Evolutionary conservation across 164 flowering plant genomes (phyloP), one percentile per base, ranked within the genome.

Genomic region (Magnolia sinica): DNA sequence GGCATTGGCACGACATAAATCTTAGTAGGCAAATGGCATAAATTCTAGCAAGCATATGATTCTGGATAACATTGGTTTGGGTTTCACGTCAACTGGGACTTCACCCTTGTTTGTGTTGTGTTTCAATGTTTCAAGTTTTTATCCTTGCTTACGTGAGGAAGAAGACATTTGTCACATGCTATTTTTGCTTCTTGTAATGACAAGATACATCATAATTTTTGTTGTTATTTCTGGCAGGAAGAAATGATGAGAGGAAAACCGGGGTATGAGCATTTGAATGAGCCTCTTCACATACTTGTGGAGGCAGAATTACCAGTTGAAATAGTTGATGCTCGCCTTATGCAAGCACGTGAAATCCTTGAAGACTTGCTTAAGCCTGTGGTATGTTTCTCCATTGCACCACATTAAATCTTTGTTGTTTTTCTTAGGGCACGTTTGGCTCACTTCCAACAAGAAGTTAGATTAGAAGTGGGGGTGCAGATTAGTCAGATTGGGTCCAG

Each of bases 201-300:
- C 64, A 59, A 59, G n/a, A 13, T 64, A 6, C 2, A 64, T 64
- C 8, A 9, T 64, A 64, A 64, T 64, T n/a, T 37, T 20, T 64
- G 19, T 68, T 29, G 45, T 19, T 66, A 24, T 66, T 1, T 24
- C 8, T 74, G 9, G 7, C 55, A 94, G 98, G 98, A 94, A 83
- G 98, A 92, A 31, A 86, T 94, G 90, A 89, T 94, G 98, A 87
- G 98, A 70, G 98, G 98, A 55, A 92, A 92, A 81, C 97, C 92
- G 0, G 98, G 98, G 18, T 94, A 88, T 80, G 98, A 94, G 79
- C 98, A 94, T 87, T 82, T 94, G 83, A 91, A 91, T 83, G 98
- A 94, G 79, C 98, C 98, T 68, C 95, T 94, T 58, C 97, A 94
- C 76, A 85, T 94, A 70, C 87, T 94, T n/a, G 91, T 94, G 73